Conservation (phyloP, 2,329 filamentous ascomycete genomes). For the Mycosphaerella arachidis region DNA sequence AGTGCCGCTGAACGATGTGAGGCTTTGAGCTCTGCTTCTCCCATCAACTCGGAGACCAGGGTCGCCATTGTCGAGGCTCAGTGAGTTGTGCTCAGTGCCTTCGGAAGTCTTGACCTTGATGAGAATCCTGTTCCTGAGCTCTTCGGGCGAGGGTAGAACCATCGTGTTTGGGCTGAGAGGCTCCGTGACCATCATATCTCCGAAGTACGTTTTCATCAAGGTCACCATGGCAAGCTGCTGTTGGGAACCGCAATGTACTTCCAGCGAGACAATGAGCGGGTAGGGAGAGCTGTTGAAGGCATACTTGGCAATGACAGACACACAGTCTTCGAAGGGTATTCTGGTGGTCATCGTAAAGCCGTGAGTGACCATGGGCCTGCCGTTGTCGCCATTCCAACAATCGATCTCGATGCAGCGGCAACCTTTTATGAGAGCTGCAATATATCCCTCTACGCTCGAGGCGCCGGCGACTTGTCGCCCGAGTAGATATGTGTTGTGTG, state of each 20-base stretch:
- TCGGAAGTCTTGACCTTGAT: slow-evolving; percentile 90
- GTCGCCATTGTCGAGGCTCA: slow-evolving; percentile 33
- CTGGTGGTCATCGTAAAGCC: slow-evolving; percentile 83
- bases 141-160: slow-evolving; percentile 76
- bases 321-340: slow-evolving; percentile 85
- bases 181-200: slow-evolving; percentile 70
- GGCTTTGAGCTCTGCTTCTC: slow-evolving; percentile 54
- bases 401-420: slow-evolving; percentile 97
- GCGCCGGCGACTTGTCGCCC: slow-evolving; percentile 85
- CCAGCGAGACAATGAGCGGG: slow-evolving; percentile 88
- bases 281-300: slow-evolving; percentile 84
- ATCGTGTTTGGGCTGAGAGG: slow-evolving; percentile 65
- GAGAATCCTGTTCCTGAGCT: slow-evolving; percentile 76
- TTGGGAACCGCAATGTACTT: slow-evolving; percentile 81
- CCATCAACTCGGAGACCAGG: slow-evolving; percentile 33
- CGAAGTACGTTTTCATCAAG: slow-evolving; percentile 81
- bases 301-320: slow-evolving; percentile 90
- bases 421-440: slow-evolving; percentile 77
- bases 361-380: slow-evolving; percentile 84
- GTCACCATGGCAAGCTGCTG: slow-evolving; percentile 87
- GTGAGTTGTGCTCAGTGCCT: slow-evolving; percentile 39
- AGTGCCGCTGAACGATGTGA: slow-evolving; percentile 70
- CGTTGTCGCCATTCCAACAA: slow-evolving; percentile 91
- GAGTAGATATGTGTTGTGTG: slow-evolving; percentile 94
- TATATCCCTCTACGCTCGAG: slow-evolving; percentile 93